Conservation (phyloP, 139 green algal genomes). For the Zygnema cylindricum region DNA sequence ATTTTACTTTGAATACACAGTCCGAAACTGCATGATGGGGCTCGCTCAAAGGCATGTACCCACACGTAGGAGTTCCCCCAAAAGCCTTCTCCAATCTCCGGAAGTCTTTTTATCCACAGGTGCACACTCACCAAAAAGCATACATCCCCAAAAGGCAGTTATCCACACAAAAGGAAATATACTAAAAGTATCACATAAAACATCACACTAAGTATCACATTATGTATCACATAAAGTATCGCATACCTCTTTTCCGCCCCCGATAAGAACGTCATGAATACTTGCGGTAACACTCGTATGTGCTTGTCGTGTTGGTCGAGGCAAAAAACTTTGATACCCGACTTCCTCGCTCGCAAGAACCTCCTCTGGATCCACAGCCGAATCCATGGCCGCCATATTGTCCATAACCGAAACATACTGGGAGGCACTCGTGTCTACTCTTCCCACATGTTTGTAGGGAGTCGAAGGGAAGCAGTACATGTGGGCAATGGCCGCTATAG, state of each 20-base stretch:
- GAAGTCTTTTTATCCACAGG: too few relatives aligned
- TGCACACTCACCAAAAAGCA: too few relatives aligned
- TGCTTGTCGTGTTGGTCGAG: neutral
- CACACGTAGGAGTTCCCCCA: too few relatives aligned
- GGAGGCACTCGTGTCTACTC: neutral
- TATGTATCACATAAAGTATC: too few relatives aligned
- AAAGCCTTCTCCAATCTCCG: too few relatives aligned
- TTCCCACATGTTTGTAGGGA: constrained; percentile 30
- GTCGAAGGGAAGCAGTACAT: constrained; percentile 88
- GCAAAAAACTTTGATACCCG: neutral
- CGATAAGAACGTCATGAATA: constrained; percentile 24
- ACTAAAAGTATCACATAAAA: too few relatives aligned
- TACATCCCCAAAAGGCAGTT: too few relatives aligned
- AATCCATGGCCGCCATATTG: constrained; percentile 12
- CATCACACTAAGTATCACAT: too few relatives aligned
- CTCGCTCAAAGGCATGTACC: too few relatives aligned
- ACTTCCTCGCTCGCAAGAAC: constrained; percentile 33
- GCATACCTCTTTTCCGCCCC: neutral
- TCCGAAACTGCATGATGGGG: too few relatives aligned
- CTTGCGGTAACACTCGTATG: neutral
- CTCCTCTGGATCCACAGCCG: constrained; percentile 24
- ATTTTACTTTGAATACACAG: too few relatives aligned
- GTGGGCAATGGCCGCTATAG: constrained; percentile 87
- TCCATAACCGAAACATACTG: constrained; percentile 25
- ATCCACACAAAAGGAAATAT: too few relatives aligned